Evolutionary conservation across 495 filamentous ascomycete species (phyloP), one percentile per base, ranked within the genome.

Genomic region (Pseudevernia furfuracea): DNA sequence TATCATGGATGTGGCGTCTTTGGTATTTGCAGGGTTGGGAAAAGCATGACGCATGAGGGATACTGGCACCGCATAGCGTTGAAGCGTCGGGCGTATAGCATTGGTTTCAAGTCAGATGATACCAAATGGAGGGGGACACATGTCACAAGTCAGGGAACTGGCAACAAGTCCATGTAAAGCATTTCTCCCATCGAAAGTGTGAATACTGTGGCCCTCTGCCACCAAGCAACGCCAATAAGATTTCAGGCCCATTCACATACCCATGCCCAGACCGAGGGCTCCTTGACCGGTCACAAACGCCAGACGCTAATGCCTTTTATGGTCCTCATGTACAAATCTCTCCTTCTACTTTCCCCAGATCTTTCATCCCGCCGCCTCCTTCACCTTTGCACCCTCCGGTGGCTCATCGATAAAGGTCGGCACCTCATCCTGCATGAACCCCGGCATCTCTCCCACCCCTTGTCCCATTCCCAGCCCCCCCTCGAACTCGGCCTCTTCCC

Each of bases 321-420:
- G 30, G 30, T 53, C 4, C 52, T 55, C 52, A 34, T 19, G 52
- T 17, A 55, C 52, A 55, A 10, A 23, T 19, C 9, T 56, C 19
- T 12, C 36, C 9, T 4, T 15, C 21, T 34, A 7, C 4, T 4
- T 17, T 30, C 19, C 32, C 53, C 57, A 25, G 21, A 25, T 30
- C 32, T 37, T n/a, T 70, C 64, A 71, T 39, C 87, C 83, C 38
- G 88, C 88, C 23, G 80, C 87, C 77, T 95, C 91, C 79, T 93
- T 93, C 37, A 94, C 82, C 78, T 94, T 90, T 23, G 76, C 77
- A 36, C 81, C 74, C 75, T 87, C 81, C 2, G 88, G 87, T 32
- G 88, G 81, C 75, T 90, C 87, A 76, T 92, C 93, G 67, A 98
- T 87, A 76, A 97, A 98, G 56, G 90, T 85, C 36, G 94, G 94